phyloP scores from a whole-genome alignment of 352 stramenopile genomes.

The Vaucheria bursata region DNA sequence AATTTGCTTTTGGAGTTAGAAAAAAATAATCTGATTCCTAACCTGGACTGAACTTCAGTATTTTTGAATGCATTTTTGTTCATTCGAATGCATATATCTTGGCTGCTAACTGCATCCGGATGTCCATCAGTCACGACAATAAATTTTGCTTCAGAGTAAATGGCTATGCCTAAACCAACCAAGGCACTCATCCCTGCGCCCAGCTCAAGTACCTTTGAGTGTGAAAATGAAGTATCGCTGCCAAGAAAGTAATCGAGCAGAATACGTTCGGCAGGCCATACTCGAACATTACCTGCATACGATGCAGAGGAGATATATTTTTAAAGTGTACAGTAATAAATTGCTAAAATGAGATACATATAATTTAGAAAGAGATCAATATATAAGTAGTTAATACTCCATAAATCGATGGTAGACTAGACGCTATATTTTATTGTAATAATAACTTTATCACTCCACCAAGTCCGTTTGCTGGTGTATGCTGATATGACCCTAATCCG shows the following conservation, averaged over 20 bases:
- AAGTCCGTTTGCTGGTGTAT: too few relatives aligned
- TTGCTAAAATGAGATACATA: too few relatives aligned
- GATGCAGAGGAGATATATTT: too few relatives aligned
- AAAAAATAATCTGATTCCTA: conserved; percentile 9
- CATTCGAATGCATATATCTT: background rate
- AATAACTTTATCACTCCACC: too few relatives aligned
- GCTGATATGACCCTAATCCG: too few relatives aligned
- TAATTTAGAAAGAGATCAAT: too few relatives aligned
- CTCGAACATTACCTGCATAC: conserved; percentile 44
- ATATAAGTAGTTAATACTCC: too few relatives aligned
- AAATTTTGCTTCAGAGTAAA: background rate
- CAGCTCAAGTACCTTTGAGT: conserved; percentile 35
- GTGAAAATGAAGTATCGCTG: too few relatives aligned
- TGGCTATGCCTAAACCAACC: conserved; percentile 36
- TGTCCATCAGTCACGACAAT: conserved; percentile 46
- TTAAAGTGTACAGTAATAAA: too few relatives aligned
- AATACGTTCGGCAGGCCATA: conserved; percentile 43
- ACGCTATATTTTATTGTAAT: too few relatives aligned
- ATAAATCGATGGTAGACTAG: too few relatives aligned
- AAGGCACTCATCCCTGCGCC: conserved; percentile 37
- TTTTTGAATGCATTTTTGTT: conserved; percentile 3
- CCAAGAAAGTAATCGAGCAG: too few relatives aligned
- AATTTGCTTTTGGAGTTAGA: background rate
- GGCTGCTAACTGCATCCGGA: conserved; percentile 9
- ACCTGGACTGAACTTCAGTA: background rate